These are phyloP conservation scores for Linum tenue DNA, from an alignment of 345 rosid genomes.

Conservation along the genomic window DNA sequence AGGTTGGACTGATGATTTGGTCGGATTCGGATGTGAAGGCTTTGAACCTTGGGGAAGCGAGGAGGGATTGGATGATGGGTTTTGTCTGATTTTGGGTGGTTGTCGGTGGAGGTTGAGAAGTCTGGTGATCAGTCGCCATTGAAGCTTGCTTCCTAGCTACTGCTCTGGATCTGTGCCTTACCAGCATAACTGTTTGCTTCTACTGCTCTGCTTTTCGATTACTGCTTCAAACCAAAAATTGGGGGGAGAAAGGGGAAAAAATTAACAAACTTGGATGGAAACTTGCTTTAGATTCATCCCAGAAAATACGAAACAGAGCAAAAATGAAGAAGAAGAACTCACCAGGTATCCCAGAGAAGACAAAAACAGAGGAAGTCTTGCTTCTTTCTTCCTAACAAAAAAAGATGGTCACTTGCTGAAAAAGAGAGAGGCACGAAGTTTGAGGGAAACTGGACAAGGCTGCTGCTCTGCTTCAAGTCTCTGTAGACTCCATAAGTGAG, in stretches of 20 bases:
- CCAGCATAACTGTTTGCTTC: neutral
- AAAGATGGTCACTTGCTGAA: neutral
- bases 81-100: slow-evolving; percentile 18
- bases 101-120: slow-evolving; percentile 23
- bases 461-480: neutral
- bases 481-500: neutral
- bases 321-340: neutral
- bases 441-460: neutral
- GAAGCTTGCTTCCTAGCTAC: slow-evolving; percentile 21
- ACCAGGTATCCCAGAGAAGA: neutral
- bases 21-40: slow-evolving; percentile 46
- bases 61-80: slow-evolving; percentile 25
- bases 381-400: no score
- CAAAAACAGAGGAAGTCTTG: neutral
- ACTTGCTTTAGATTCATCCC: neutral
- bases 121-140: slow-evolving; percentile 42
- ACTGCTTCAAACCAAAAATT: no score
- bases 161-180: slow-evolving; percentile 1
- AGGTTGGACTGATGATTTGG: slow-evolving; percentile 43
- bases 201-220: neutral
- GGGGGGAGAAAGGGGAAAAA: neutral
- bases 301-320: neutral
- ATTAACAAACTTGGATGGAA: neutral
- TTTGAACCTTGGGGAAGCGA: slow-evolving; percentile 45
- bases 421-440: neutral